Conservation (phyloP, 2,329 filamentous ascomycete species). For the Fusarium pseudograminearum region DNA sequence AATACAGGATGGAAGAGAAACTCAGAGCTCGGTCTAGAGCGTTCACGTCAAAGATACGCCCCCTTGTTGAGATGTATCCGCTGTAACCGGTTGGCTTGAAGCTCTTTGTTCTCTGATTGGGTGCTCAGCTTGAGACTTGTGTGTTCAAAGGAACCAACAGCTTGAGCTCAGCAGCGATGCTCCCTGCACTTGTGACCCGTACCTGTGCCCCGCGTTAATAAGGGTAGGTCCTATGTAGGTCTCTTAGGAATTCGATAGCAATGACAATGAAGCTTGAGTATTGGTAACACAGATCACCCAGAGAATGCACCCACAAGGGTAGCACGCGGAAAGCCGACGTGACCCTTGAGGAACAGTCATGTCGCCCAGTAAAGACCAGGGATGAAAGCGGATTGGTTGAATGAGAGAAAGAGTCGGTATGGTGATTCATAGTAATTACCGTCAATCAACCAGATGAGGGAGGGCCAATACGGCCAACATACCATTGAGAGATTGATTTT, state of each 20-base stretch:
- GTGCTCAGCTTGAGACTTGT: background rate
- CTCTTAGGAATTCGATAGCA: constrained; percentile 32
- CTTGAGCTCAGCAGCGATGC: constrained; percentile 6
- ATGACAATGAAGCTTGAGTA: constrained; percentile 15
- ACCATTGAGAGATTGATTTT: constrained; percentile 27
- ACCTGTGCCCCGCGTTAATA: constrained; percentile 4
- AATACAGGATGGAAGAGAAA: constrained; percentile 9
- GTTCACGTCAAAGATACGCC: constrained; percentile 12
- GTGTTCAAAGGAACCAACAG: constrained; percentile 9
- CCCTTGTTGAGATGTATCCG: constrained; percentile 7
- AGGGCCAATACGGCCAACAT: constrained; percentile 27
- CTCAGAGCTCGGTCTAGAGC: constrained; percentile 8
- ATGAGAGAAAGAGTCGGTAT: constrained; percentile 20
- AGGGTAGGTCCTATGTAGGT: background rate
- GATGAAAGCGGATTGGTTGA: constrained; percentile 20
- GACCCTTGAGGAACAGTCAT: constrained; percentile 33
- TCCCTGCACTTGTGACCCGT: constrained; percentile 3
- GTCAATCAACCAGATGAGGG: constrained; percentile 28
- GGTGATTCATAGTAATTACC: constrained; percentile 41
- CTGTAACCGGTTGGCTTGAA: constrained; percentile 30
- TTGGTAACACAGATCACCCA: constrained; percentile 27
- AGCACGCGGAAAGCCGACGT: constrained; percentile 29
- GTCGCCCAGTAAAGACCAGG: constrained; percentile 12
- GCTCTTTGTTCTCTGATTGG: constrained; percentile 6
- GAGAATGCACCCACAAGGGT: constrained; percentile 29